Conservation (phyloP, 352 stramenopile genomes). For the Phytophthora kernoviae region DNA sequence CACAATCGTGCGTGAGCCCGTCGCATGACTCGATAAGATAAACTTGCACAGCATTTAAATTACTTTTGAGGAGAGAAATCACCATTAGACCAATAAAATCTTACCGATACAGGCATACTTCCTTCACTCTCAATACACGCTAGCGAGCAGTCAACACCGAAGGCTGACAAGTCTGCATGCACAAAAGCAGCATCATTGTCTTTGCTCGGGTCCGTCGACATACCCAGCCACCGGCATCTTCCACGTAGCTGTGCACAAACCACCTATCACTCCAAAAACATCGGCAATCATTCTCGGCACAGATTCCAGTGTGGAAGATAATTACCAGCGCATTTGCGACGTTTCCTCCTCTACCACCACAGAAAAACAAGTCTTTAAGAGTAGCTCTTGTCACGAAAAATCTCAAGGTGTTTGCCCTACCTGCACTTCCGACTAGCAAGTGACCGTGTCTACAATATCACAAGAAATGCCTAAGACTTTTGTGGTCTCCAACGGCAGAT, state of each 20-base stretch:
- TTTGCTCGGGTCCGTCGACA: constrained; percentile 49
- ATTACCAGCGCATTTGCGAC: constrained; percentile 61
- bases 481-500: no score
- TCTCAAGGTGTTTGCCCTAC: constrained; percentile 8
- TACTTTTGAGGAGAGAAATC: not conserved
- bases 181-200: constrained; percentile 63
- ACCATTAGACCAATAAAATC: constrained; percentile 5
- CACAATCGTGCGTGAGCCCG: constrained; percentile 66
- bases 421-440: constrained; percentile 50
- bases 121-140: constrained; percentile 34
- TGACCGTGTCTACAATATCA: constrained; percentile 44
- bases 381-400: no score
- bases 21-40: constrained; percentile 61
- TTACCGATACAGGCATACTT: constrained; percentile 64
- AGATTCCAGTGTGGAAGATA: not conserved
- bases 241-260: constrained; percentile 59
- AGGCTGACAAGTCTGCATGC: constrained; percentile 37
- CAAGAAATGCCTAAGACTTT: not conserved
- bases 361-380: no score
- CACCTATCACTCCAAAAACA: constrained; percentile 23
- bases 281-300: not conserved
- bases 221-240: constrained; percentile 55
- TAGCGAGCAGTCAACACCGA: constrained; percentile 45
- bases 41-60: constrained; percentile 33
- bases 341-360: constrained; percentile 55